phyloP scores from a whole-genome alignment of 306 rosid genomes.

The Trifolium subterraneum region DNA sequence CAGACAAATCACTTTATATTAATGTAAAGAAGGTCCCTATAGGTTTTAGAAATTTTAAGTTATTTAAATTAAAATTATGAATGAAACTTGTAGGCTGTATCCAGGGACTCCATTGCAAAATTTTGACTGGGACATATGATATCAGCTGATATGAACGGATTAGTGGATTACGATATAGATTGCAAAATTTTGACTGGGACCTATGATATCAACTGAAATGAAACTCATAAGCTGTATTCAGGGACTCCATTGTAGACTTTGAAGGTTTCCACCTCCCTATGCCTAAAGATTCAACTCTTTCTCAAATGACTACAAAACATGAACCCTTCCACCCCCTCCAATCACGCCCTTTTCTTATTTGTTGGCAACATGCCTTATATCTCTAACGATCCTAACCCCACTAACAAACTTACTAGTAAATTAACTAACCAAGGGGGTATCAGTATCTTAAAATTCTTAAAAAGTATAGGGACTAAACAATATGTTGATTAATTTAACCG shows the following conservation, averaged over 20 bases:
- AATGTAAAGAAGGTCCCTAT: not conserved
- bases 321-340: too few relatives aligned
- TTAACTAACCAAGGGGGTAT: not conserved
- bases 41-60: constrained; percentile 1
- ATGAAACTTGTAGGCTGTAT: constrained; percentile 17
- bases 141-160: not conserved
- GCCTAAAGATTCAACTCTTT: too few relatives aligned
- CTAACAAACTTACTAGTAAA: not conserved
- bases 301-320: too few relatives aligned
- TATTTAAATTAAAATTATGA: not conserved
- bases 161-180: not conserved
- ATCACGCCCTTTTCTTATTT: too few relatives aligned
- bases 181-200: not conserved
- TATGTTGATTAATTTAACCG: not conserved
- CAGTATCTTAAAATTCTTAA: not conserved
- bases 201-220: too few relatives aligned
- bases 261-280: too few relatives aligned
- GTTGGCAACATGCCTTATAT: too few relatives aligned
- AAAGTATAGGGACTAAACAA: not conserved
- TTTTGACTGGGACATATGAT: not conserved
- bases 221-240: too few relatives aligned
- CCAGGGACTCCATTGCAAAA: not conserved
- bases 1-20: not conserved
- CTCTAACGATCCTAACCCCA: too few relatives aligned
- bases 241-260: too few relatives aligned